These are phyloP conservation scores for Penicillium griseofulvum DNA, from an alignment of 2,329 filamentous ascomycete genomes.

Conservation along the genomic window DNA sequence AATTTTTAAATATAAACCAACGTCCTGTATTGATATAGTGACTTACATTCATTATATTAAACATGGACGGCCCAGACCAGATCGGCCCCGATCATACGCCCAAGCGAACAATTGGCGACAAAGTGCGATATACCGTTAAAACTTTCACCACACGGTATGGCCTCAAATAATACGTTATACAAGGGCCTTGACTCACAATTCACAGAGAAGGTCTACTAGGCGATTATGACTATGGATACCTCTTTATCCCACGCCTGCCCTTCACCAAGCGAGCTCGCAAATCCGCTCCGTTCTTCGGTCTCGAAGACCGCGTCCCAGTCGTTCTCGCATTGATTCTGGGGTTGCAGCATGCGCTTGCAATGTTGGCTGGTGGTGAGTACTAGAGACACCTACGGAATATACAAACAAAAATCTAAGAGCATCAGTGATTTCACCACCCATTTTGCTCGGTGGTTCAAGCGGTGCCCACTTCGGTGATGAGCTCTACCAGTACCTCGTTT, in stretches of 20 bases:
- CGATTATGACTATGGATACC: conserved; percentile 83
- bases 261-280: conserved; percentile 67
- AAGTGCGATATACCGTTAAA: conserved; percentile 32
- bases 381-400: too few species aligned
- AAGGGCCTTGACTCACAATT: background rate
- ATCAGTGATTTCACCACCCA: conserved; percentile 59
- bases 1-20: conserved; percentile 1
- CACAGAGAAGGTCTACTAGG: conserved; percentile 71
- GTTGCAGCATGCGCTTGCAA: conserved; percentile 67
- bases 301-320: conserved; percentile 67
- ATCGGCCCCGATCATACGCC: conserved; percentile 44
- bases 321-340: conserved; percentile 65
- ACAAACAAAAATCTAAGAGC: background rate
- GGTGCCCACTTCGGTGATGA: conserved; percentile 58
- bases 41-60: background rate
- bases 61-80: conserved; percentile 43
- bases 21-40: background rate
- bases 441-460: conserved; percentile 56
- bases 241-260: conserved; percentile 78
- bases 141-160: conserved; percentile 44
- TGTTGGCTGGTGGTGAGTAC: conserved; percentile 54
- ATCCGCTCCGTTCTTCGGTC: conserved; percentile 67
- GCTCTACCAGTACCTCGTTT: conserved; percentile 64
- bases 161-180: background rate
- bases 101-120: conserved; percentile 38